Conservation (phyloP, 2,329 filamentous ascomycete species). For the Chrysoporthe austroafricana region DNA sequence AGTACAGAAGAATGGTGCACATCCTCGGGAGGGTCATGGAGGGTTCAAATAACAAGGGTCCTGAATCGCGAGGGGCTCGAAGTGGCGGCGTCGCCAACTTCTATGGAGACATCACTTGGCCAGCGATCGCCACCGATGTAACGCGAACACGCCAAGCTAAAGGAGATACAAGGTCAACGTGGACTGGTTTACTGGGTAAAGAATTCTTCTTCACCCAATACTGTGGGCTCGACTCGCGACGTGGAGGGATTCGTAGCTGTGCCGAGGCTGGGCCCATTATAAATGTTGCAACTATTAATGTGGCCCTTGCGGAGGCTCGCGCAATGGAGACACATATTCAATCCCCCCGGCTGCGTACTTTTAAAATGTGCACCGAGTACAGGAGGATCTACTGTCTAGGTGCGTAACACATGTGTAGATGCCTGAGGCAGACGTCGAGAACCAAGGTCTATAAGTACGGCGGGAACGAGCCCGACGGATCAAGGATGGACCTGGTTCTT, state of each 20-base stretch:
- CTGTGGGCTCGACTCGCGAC: background rate
- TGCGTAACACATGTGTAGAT: too few species aligned
- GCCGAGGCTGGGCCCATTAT: background rate
- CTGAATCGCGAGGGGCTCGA: background rate
- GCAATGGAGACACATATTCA: too few species aligned
- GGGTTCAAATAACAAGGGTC: background rate
- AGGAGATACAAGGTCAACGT: background rate
- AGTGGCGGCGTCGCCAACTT: background rate
- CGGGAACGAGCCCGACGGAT: too few species aligned
- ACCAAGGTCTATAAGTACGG: too few species aligned
- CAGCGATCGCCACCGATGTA: background rate
- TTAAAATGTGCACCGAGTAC: too few species aligned
- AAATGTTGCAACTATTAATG: background rate
- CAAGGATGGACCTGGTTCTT: too few species aligned
- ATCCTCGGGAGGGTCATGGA: background rate
- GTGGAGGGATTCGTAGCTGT: background rate
- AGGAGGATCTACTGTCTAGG: too few species aligned
- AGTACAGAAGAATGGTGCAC: background rate
- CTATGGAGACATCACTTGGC: background rate
- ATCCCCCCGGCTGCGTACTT: too few species aligned
- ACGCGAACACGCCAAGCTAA: background rate
- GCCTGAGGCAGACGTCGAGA: too few species aligned
- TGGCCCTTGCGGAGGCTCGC: background rate
- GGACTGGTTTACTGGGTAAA: background rate
- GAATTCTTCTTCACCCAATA: background rate